These are phyloP conservation scores for Tolypocladium endophyticum DNA, from an alignment of 2,329 filamentous ascomycete genomes.

Conservation along the genomic window DNA sequence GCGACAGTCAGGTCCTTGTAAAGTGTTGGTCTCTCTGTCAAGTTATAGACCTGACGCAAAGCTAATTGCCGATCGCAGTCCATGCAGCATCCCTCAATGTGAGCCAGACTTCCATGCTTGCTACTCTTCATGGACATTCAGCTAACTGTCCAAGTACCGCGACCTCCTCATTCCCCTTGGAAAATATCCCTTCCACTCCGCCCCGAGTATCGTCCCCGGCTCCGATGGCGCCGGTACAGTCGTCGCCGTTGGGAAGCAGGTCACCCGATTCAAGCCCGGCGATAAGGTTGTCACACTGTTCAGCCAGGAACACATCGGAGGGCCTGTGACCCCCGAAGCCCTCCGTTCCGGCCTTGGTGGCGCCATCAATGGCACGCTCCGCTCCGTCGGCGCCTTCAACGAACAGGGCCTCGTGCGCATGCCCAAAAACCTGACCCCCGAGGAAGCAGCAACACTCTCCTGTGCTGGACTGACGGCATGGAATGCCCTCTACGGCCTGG, in stretches of 20 bases:
- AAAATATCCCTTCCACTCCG: slow-evolving; percentile 15
- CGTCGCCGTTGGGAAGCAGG: slow-evolving; percentile 37
- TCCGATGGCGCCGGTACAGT: slow-evolving; percentile 46
- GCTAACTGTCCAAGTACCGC: slow-evolving; percentile 26
- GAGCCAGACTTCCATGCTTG: slow-evolving; percentile 5
- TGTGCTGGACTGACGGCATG: slow-evolving; percentile 56
- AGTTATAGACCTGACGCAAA: neutral
- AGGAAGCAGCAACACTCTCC: slow-evolving; percentile 45
- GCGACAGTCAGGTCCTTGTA: slow-evolving; percentile 63
- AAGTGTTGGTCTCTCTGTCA: slow-evolving; percentile 27
- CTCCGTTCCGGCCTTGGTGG: slow-evolving; percentile 54
- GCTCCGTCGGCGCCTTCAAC: slow-evolving; percentile 56
- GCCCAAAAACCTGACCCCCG: slow-evolving; percentile 42
- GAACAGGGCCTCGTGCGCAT: slow-evolving; percentile 56
- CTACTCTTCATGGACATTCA: neutral
- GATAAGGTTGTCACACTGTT: slow-evolving; percentile 52
- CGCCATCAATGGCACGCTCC: slow-evolving; percentile 54
- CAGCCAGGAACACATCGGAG: slow-evolving; percentile 41
- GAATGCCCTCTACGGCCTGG: slow-evolving; percentile 53
- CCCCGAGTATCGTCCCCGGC: slow-evolving; percentile 34
- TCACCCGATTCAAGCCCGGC: slow-evolving; percentile 37
- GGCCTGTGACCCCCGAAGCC: slow-evolving; percentile 23
- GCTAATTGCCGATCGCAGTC: slow-evolving; percentile 19
- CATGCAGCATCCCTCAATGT: slow-evolving; percentile 41
- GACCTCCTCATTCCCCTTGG: slow-evolving; percentile 41